Evolutionary conservation across 2,329 filamentous ascomycete species (phyloP).

Genomic region (Hypoxylon sp.): DNA sequence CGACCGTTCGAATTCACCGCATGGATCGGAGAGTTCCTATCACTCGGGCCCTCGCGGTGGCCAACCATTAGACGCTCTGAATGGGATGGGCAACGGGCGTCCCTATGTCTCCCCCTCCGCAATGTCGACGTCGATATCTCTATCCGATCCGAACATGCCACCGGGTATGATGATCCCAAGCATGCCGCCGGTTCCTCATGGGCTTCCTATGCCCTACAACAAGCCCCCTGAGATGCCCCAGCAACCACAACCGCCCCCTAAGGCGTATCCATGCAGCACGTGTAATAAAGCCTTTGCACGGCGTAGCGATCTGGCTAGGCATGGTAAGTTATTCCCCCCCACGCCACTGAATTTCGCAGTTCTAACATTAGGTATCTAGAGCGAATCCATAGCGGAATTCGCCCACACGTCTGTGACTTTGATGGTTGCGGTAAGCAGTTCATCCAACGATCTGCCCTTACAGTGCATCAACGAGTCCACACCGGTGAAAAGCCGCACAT

Average conservation of each 20-base stretch:
- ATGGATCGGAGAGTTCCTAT: slow-evolving; percentile 72
- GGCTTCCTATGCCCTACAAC: slow-evolving; percentile 57
- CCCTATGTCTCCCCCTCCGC: slow-evolving; percentile 68
- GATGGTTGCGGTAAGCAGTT: slow-evolving; percentile 94
- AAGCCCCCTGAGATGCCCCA: slow-evolving; percentile 58
- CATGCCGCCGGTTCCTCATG: slow-evolving; percentile 56
- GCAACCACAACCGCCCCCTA: slow-evolving; percentile 59
- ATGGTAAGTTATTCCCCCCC: slow-evolving; percentile 75
- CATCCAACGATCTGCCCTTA: slow-evolving; percentile 95
- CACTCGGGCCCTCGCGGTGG: slow-evolving; percentile 63
- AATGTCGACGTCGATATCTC: slow-evolving; percentile 66
- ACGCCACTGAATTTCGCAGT: slow-evolving; percentile 9
- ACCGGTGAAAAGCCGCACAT: slow-evolving; percentile 99
- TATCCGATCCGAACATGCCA: slow-evolving; percentile 55
- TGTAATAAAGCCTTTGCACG: slow-evolving; percentile 94
- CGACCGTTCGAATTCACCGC: slow-evolving; percentile 70
- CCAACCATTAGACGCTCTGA: slow-evolving; percentile 51
- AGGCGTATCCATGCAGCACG: slow-evolving; percentile 90
- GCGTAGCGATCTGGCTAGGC: slow-evolving; percentile 92
- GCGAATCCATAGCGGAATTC: slow-evolving; percentile 91
- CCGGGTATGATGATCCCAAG: slow-evolving; percentile 61
- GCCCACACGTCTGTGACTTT: slow-evolving; percentile 93
- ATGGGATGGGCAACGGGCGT: slow-evolving; percentile 60
- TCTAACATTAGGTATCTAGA: slow-evolving; percentile 68
- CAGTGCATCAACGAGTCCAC: slow-evolving; percentile 94